Conservation (phyloP, 2,329 filamentous ascomycete species). For the Phaeomoniella chlamydospora region DNA sequence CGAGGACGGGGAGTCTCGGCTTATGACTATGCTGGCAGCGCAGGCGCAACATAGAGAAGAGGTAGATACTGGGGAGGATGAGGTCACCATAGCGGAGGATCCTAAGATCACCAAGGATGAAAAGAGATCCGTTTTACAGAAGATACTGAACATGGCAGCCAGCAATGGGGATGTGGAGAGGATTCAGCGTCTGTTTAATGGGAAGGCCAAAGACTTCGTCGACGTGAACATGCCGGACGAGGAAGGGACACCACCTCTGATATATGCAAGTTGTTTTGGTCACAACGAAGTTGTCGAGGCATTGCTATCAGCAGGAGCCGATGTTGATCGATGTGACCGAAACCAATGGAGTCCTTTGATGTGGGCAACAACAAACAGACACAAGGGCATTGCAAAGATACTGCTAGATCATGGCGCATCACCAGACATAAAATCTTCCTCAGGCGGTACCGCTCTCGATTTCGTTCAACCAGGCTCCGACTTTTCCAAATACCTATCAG, state of each 20-base stretch:
- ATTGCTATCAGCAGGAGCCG: conserved; percentile 70
- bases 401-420: conserved; percentile 87
- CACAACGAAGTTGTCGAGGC: conserved; percentile 79
- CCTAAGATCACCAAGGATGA: conserved; percentile 59
- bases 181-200: conserved; percentile 60
- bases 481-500: conserved; percentile 87
- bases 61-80: conserved; percentile 49
- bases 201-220: conserved; percentile 59
- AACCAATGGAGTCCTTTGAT: conserved; percentile 97
- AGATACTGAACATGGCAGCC: conserved; percentile 81
- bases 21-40: conserved; percentile 92
- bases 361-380: conserved; percentile 99
- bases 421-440: conserved; percentile 89
- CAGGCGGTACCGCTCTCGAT: conserved; percentile 85
- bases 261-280: conserved; percentile 96
- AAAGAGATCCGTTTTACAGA: conserved; percentile 72
- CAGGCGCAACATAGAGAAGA: conserved; percentile 70
- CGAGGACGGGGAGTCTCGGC: conserved; percentile 68
- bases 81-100: conserved; percentile 64
- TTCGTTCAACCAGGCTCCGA: conserved; percentile 93
- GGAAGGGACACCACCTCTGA: conserved; percentile 88
- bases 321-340: conserved; percentile 84
- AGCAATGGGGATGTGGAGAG: conserved; percentile 87
- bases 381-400: conserved; percentile 89
- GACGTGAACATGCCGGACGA: conserved; percentile 82